phyloP scores from a whole-genome alignment of 73 alveolate genomes.

The Loxodes magnus region DNA sequence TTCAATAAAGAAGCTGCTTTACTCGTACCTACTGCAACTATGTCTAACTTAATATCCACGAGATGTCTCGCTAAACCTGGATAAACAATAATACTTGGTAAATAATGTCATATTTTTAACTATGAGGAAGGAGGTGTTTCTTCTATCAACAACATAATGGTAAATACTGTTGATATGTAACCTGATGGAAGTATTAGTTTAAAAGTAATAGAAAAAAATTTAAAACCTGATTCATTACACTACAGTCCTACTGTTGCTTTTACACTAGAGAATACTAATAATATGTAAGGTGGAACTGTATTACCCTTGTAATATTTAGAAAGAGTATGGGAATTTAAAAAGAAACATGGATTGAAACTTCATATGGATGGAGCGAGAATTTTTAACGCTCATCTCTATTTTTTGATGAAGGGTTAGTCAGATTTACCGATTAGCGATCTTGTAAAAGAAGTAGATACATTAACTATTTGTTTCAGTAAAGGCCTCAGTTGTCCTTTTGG shows the following conservation, averaged over 20 bases:
- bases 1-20: constrained; percentile 54
- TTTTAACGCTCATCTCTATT: constrained; percentile 30
- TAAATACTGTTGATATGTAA: constrained; percentile 14
- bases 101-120: constrained; percentile 22
- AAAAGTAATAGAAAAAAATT: constrained; percentile 7
- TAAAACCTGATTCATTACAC: constrained; percentile 21
- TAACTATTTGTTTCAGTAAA: constrained; percentile 38
- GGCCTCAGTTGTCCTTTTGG: constrained; percentile 60
- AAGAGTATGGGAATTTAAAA: constrained; percentile 17
- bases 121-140: constrained; percentile 45
- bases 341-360: constrained; percentile 12
- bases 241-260: constrained; percentile 19
- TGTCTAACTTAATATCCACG: constrained; percentile 24
- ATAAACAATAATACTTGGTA: constrained; percentile 33
- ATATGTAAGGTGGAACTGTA: constrained; percentile 29
- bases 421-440: constrained; percentile 16
- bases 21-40: constrained; percentile 43
- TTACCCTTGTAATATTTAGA: constrained; percentile 13
- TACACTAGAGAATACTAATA: constrained; percentile 34
- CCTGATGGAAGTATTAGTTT: constrained; percentile 30
- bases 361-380: constrained; percentile 65
- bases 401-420: background rate
- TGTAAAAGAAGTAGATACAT: constrained; percentile 28
- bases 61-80: constrained; percentile 14
- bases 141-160: constrained; percentile 25